Conservation (phyloP, 352 stramenopile genomes). For the Phytophthora fragariae region DNA sequence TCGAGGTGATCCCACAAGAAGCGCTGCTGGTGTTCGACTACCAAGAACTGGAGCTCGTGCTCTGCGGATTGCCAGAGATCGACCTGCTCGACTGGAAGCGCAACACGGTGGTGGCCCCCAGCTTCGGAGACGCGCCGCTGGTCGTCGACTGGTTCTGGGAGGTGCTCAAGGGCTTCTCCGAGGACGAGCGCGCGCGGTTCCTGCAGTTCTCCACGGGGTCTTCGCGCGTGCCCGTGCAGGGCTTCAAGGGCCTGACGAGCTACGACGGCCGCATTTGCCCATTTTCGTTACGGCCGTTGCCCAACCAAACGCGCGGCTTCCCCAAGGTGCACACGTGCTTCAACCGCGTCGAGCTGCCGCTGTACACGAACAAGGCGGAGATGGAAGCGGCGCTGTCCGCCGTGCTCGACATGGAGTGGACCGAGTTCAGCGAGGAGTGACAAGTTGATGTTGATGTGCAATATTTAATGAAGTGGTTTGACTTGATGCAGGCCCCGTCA, state of each 20-base stretch:
- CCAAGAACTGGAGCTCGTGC: slow-evolving; percentile 94
- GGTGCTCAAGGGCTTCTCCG: slow-evolving; percentile 55
- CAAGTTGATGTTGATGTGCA: slow-evolving; percentile 16
- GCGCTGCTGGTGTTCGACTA: slow-evolving; percentile 98
- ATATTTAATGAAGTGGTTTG: slow-evolving; percentile 36
- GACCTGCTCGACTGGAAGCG: slow-evolving; percentile 90
- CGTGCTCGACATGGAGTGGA: slow-evolving; percentile 96
- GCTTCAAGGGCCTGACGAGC: slow-evolving; percentile 84
- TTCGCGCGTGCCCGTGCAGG: slow-evolving; percentile 85
- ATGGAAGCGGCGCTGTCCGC: slow-evolving; percentile 95
- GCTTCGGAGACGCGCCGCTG: slow-evolving; percentile 50
- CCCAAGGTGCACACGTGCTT: slow-evolving; percentile 87
- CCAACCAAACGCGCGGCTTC: slow-evolving; percentile 69
- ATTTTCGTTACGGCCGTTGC: slow-evolving; percentile 70
- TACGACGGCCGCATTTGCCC: slow-evolving; percentile 86
- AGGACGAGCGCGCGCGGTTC: slow-evolving; percentile 83
- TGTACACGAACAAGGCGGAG: slow-evolving; percentile 89
- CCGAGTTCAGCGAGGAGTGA: slow-evolving; percentile 92
- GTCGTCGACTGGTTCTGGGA: slow-evolving; percentile 86
- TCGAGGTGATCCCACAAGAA: slow-evolving; percentile 97
- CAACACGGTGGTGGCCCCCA: slow-evolving; percentile 71
- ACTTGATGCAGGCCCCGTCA: slow-evolving; percentile 6
- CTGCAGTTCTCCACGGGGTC: slow-evolving; percentile 90
- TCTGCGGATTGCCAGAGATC: slow-evolving; percentile 87
- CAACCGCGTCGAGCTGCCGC: slow-evolving; percentile 81